phyloP scores from a whole-genome alignment of 352 stramenopile species.

The Globisporangium alternatum region DNA sequence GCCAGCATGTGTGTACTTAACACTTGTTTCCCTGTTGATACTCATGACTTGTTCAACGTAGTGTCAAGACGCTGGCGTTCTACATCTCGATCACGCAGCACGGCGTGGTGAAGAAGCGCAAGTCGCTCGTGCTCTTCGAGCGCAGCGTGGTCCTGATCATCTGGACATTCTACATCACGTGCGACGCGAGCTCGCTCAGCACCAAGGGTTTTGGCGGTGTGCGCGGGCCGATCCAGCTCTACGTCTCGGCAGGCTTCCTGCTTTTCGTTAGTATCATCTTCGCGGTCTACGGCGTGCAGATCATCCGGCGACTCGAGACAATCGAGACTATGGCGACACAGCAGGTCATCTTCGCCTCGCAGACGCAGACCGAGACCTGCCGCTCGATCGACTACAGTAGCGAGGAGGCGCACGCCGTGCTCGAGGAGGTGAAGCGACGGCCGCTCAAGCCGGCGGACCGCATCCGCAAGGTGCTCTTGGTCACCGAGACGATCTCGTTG shows the following conservation, averaged over 20 bases:
- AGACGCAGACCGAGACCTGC: constrained; percentile 5
- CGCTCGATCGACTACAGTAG: constrained; percentile 17
- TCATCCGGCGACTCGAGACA: constrained; percentile 38
- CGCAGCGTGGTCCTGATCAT: constrained; percentile 25
- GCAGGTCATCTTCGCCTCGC: constrained; percentile 6
- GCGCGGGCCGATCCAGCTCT: constrained; percentile 22
- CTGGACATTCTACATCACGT: constrained; percentile 40
- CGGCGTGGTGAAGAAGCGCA: constrained; percentile 30
- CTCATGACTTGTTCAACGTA: constrained; percentile 8
- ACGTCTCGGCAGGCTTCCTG: constrained; percentile 20
- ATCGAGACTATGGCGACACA: constrained; percentile 35
- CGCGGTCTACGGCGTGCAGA: constrained; percentile 27
- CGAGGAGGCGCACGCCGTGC: constrained; percentile 6
- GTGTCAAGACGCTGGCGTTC: constrained; percentile 51
- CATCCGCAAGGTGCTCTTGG: constrained; percentile 52
- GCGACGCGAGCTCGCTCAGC: constrained; percentile 28
- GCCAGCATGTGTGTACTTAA: neutral
- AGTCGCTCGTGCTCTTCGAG: constrained; percentile 27
- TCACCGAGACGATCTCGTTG: constrained; percentile 37
- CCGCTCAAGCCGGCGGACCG: constrained; percentile 28
- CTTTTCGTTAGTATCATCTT: constrained; percentile 28
- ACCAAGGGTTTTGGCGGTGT: constrained; percentile 36
- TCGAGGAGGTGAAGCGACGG: constrained; percentile 19
- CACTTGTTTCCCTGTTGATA: neutral
- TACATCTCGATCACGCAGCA: constrained; percentile 61